Conservation (phyloP, 1,139 yeast genomes). For the Suhomyces guaymorum region DNA sequence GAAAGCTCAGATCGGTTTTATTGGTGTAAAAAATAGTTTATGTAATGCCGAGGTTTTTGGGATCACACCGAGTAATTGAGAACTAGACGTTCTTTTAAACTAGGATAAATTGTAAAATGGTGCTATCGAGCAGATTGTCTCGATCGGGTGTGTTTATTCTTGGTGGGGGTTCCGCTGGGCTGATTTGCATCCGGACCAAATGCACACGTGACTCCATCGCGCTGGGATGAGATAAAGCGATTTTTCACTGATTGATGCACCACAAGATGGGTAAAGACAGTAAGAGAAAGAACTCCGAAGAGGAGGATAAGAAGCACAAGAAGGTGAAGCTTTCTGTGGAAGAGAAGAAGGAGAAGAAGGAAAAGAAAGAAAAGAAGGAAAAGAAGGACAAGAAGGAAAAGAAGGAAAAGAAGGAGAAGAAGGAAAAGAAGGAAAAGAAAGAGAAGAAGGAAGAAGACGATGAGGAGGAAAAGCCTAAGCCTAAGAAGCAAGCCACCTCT, state of each 20-base stretch:
- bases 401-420: conserved; percentile 31
- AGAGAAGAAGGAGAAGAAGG: conserved; percentile 38
- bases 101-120: too few species aligned
- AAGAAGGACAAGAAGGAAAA: conserved; percentile 40
- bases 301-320: too few species aligned
- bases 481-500: conserved; percentile 12
- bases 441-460: conserved; percentile 19
- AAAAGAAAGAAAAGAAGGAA: conserved; percentile 46
- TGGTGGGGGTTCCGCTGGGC: too few species aligned
- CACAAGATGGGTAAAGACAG: conserved; percentile 33
- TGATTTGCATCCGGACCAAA: conserved; percentile 11
- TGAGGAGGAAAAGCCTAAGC: conserved; percentile 13
- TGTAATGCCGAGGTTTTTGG: too few species aligned
- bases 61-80: too few species aligned
- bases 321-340: conserved; percentile 23
- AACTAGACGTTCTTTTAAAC: too few species aligned
- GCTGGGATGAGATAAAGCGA: conserved; percentile 14
- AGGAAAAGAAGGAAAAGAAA: conserved; percentile 14
- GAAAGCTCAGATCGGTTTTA: too few species aligned
- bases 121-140: too few species aligned
- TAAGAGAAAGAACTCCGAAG: conserved; percentile 44
- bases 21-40: too few species aligned
- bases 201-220: conserved; percentile 15
- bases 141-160: too few species aligned
- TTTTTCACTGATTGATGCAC: conserved; percentile 10